Evolutionary conservation across 768 basidiomycete species (phyloP), one percentile per base, ranked within the genome.

Genomic region (Pulveroboletus frians): DNA sequence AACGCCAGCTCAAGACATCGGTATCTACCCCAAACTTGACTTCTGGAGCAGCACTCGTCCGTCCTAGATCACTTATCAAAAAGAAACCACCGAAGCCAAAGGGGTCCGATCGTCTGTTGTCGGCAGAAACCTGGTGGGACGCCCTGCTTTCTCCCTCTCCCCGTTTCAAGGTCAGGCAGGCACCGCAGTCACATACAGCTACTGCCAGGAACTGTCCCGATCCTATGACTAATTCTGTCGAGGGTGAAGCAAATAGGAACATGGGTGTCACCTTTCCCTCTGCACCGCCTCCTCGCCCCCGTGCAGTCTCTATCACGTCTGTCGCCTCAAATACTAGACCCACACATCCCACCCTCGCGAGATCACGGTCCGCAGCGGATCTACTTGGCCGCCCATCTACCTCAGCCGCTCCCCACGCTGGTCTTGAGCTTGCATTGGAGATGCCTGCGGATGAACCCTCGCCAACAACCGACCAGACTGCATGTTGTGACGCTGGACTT

Each of bases 41-140:
- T 11, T 50, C 60, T 3, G 27, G 55, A 11, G 15, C 47, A 34
- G 29, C 56, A 14, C 39, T 49, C 6, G 47, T 21, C 23, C 52
- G 53, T 14, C 29, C 43, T 9, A 52, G 52, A 34, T 56, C 58
- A 3, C 5, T 46, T 14, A 18, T 49, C 27, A 65, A 61, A 50
- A 55, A 59, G 57, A 53, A 58, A 26, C 57, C 55, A n/a, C 52
- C 46, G 1, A 52, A 63, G 36, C 54, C 69, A 21, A 80, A 73
- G 57, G 71, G 71, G 11, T 78, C 73, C 53, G 81, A 85, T 27
- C 72, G 81, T 6, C 88, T 84, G 85, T 59, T 88, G 2, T 78
- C 81, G 3, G 78, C 85, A 0, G 85, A 89, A 67, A 81, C 83
- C 15, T 88, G 87, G 85, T 91, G 88, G 66, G 86, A 90, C 54